Evolutionary conservation across 148 eudicot genomes (phyloP), one percentile per base, ranked within the genome.

Genomic region (Pharnaceum exiguum): DNA sequence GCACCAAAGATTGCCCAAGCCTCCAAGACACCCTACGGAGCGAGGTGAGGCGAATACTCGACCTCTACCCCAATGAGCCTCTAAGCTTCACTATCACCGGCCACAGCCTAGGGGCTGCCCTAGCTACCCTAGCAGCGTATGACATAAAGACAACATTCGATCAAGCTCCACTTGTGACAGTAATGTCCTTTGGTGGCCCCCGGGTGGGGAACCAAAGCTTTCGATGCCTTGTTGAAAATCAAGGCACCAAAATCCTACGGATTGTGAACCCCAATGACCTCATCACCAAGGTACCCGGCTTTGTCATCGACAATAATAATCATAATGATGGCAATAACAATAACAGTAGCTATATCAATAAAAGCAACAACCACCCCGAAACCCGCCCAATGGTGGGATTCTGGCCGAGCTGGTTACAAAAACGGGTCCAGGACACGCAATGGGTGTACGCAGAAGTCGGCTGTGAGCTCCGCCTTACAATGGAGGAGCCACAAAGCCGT

Each of bases 371-470:
- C 5, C 40, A 3, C 1, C 0, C 10, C 2, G 37, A 55, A 38
- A 0, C 31, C 43, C 38, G 33, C 24, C 39, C 38, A 8, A 33
- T 44, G 30, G 25, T 7, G 0, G 23, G 48, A 10, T 21, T 57
- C 5, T 50, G 67, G 53, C 36, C 65, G 7, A 60, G 65, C 8
- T 90, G 97, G 97, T 22, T 87, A 0, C 81, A 68, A 35, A 77
- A 56, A 63, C 58, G 67, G 8, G 83, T 74, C 4, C 74, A 51
- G 30, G 80, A 78, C 19, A 70, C 81, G 4, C 81, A 81, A 32
- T 84, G 85, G 94, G 81, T 65, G 2, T 93, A 93, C 51, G 96
- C 90, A 0, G 95, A 93, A 57, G 81, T 93, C 2, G 98, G 98
- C 1, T 55, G 76, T 10, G 96, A 93, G 74, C 85, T 93, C 13